Evolutionary conservation across 495 filamentous ascomycete genomes (phyloP).

Genomic region (Penicillium flavigenum): DNA sequence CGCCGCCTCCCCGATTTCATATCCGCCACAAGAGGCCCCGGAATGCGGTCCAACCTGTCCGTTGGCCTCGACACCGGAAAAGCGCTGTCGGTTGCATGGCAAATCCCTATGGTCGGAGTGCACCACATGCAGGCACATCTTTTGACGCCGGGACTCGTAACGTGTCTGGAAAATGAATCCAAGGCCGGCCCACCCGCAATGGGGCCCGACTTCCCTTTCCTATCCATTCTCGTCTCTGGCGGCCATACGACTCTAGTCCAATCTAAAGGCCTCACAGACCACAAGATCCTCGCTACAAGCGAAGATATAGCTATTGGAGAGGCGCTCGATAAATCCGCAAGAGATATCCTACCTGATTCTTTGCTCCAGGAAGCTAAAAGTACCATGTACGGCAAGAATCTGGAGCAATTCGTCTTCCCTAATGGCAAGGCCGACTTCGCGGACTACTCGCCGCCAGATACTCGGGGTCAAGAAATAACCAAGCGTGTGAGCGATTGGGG

Average conservation of each 20-base stretch:
- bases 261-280: constrained; percentile 62
- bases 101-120: constrained; percentile 76
- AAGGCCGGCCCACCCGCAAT: background rate
- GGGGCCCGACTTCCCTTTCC: constrained; percentile 67
- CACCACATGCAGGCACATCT: constrained; percentile 98
- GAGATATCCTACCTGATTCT: constrained; percentile 62
- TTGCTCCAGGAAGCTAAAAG: constrained; percentile 44
- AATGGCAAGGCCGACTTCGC: constrained; percentile 46
- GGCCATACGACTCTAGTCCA: constrained; percentile 87
- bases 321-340: constrained; percentile 78
- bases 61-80: constrained; percentile 83
- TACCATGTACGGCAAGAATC: constrained; percentile 72
- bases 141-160: constrained; percentile 78
- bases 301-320: constrained; percentile 80
- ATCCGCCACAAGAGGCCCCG: constrained; percentile 83
- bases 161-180: constrained; percentile 47
- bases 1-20: constrained; percentile 73
- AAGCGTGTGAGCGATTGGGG: constrained; percentile 46
- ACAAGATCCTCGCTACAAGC: constrained; percentile 68
- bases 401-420: constrained; percentile 74
- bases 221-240: constrained; percentile 87
- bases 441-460: constrained; percentile 54
- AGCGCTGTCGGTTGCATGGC: constrained; percentile 79
- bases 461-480: constrained; percentile 53
- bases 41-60: constrained; percentile 74